Percentiles rank a stretch among this genome's conserved stretches.
These are phyloP conservation scores for Juglanconis sp. DNA, from an alignment of 2,329 filamentous ascomycete genomes.

Conservation along the genomic window DNA sequence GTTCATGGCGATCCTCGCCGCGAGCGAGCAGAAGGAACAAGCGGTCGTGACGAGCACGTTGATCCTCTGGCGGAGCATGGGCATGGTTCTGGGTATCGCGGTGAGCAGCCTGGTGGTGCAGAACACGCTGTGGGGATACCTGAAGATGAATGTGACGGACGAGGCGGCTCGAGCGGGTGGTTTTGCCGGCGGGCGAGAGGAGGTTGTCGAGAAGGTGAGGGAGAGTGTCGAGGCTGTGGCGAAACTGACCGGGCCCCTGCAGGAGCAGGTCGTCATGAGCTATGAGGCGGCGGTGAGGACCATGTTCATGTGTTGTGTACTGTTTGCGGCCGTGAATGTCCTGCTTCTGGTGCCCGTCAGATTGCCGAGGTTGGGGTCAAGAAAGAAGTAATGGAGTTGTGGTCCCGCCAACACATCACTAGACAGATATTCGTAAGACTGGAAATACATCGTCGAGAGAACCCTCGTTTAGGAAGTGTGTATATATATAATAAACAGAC, in stretches of 20 bases:
- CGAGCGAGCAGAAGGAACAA: constrained; percentile 58
- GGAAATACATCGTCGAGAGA: too few species aligned
- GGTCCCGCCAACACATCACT: too few species aligned
- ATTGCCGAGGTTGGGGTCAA: constrained; percentile 48
- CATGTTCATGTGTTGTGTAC: constrained; percentile 42
- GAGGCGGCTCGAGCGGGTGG: constrained; percentile 42
- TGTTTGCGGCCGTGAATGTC: constrained; percentile 46
- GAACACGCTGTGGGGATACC: constrained; percentile 61
- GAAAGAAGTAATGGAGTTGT: constrained; percentile 31
- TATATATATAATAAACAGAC: too few species aligned
- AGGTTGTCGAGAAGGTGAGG: constrained; percentile 50
- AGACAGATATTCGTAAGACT: too few species aligned
- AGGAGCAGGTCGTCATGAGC: constrained; percentile 52
- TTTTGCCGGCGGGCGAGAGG: constrained; percentile 37
- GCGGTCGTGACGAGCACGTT: constrained; percentile 69
- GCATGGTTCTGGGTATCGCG: constrained; percentile 71
- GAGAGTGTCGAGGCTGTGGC: constrained; percentile 53
- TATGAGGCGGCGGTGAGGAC: constrained; percentile 51
- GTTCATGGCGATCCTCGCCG: constrained; percentile 61
- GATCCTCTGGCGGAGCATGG: constrained; percentile 67
- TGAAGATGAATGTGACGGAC: constrained; percentile 50
- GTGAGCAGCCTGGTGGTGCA: constrained; percentile 70
- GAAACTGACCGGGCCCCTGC: constrained; percentile 40
- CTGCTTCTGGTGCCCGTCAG: constrained; percentile 48
- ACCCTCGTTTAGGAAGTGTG: too few species aligned